These are phyloP conservation scores for Phanerodontia chrysosporium DNA, from an alignment of 768 basidiomycete genomes.

Conservation along the genomic window DNA sequence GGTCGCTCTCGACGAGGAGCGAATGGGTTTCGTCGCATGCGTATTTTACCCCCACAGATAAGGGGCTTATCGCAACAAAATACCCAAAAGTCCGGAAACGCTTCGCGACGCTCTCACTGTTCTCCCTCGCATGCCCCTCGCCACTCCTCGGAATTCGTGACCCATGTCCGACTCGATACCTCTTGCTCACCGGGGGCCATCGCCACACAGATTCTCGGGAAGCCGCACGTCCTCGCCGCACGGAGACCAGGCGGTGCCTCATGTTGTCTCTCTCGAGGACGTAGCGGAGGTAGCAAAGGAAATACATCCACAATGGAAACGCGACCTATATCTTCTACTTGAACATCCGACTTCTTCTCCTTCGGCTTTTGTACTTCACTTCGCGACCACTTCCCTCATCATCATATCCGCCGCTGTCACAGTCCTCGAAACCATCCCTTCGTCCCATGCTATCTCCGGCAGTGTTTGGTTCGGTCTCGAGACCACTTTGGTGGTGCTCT, in stretches of 20 bases:
- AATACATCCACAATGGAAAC: conserved; percentile 51
- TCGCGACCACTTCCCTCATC: conserved; percentile 68
- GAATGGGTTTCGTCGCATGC: too few species aligned
- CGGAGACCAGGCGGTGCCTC: conserved; percentile 4
- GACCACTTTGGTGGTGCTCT: conserved; percentile 77
- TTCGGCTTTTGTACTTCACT: conserved; percentile 73
- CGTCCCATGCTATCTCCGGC: conserved; percentile 64
- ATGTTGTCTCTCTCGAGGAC: conserved; percentile 14
- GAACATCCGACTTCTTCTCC: conserved; percentile 77
- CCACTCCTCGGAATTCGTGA: background rate
- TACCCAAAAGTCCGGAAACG: background rate
- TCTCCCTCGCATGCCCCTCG: background rate
- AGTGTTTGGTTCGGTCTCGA: conserved; percentile 85
- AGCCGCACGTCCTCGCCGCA: conserved; percentile 3
- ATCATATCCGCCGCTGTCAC: conserved; percentile 72
- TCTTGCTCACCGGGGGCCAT: background rate
- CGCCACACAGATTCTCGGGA: background rate
- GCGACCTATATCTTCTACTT: conserved; percentile 62
- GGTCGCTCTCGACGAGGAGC: too few species aligned
- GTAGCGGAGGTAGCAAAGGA: conserved; percentile 12
- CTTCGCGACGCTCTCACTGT: background rate
- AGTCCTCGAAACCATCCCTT: conserved; percentile 74
- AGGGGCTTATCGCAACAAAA: background rate
- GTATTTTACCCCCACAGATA: too few species aligned
- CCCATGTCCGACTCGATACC: conserved; percentile 7